Evolutionary conservation across 441 rosid species (phyloP).

Genomic region (Pelargonium australe): DNA sequence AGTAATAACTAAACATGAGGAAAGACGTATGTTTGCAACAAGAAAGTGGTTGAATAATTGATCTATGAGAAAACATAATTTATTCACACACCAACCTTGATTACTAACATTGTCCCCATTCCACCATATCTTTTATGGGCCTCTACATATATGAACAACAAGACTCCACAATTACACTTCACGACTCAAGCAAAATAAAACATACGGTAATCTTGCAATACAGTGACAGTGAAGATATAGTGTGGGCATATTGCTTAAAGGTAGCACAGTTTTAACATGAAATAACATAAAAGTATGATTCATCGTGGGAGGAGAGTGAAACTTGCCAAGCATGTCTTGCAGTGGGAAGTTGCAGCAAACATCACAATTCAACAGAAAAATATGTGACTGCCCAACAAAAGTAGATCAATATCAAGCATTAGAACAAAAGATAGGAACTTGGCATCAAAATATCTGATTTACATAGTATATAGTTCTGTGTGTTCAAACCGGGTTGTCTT

Average conservation of each 20-base stretch:
- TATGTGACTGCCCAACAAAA: slow-evolving; percentile 51
- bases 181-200: background rate
- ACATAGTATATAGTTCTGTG: background rate
- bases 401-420: background rate
- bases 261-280: background rate
- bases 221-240: background rate
- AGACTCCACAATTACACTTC: slow-evolving; percentile 8
- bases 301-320: slow-evolving; percentile 1
- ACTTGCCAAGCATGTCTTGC: slow-evolving; percentile 65
- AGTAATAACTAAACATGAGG: background rate
- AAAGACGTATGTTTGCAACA: background rate
- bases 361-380: slow-evolving; percentile 73
- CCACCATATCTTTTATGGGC: slow-evolving; percentile 76
- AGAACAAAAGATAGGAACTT: background rate
- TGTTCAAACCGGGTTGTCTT: slow-evolving; percentile 58
- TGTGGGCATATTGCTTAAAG: background rate
- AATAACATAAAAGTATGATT: background rate
- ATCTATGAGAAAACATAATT: background rate
- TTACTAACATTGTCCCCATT: slow-evolving; percentile 78
- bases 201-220: background rate
- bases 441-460: background rate
- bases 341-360: slow-evolving; percentile 93
- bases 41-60: background rate
- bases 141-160: slow-evolving; percentile 33
- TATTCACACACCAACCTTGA: slow-evolving; percentile 46